A percentile compares a stretch with the other conserved stretches of the same genome.
phyloP scores from a whole-genome alignment of 768 basidiomycete species.

The Cyathus striatus region DNA sequence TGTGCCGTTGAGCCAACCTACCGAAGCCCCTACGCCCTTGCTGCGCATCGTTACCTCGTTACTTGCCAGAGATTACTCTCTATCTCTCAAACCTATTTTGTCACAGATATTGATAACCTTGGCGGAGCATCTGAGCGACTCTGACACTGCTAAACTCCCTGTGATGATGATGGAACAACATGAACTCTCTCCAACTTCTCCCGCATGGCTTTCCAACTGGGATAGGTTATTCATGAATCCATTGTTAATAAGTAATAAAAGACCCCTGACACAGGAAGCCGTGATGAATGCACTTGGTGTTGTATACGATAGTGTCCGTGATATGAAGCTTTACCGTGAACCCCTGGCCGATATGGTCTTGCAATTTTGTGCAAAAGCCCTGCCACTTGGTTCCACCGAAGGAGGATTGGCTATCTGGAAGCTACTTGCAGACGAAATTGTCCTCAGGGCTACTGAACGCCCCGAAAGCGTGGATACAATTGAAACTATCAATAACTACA shows the following conservation, averaged over 20 bases:
- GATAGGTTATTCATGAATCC: constrained; percentile 45
- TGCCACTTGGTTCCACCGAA: constrained; percentile 20
- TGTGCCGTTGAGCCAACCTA: constrained; percentile 50
- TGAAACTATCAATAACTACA: constrained; percentile 18
- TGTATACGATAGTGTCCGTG: constrained; percentile 63
- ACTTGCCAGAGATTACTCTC: constrained; percentile 57
- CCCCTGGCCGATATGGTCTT: constrained; percentile 50
- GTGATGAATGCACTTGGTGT: constrained; percentile 52
- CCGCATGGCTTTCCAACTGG: constrained; percentile 72
- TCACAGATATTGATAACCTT: constrained; percentile 61
- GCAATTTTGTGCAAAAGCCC: constrained; percentile 29
- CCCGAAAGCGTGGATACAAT: too few species aligned
- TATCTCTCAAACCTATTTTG: constrained; percentile 54
- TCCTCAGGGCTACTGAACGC: constrained; percentile 46
- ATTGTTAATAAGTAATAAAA: constrained; percentile 31
- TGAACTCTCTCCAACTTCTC: constrained; percentile 64
- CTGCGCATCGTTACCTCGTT: constrained; percentile 59
- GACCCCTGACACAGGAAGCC: constrained; percentile 50
- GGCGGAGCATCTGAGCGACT: constrained; percentile 65
- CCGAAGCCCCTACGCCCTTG: constrained; percentile 53
- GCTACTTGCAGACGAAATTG: constrained; percentile 66
- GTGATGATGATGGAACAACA: constrained; percentile 61
- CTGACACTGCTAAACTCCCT: constrained; percentile 60
- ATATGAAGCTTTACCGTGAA: constrained; percentile 62
- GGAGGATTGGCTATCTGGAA: constrained; percentile 46